A percentile compares a stretch with the other conserved stretches of the same genome.
Evolutionary conservation across 202 grass and related monocot genomes (phyloP).

Genomic region (Alloteropsis angusta): DNA sequence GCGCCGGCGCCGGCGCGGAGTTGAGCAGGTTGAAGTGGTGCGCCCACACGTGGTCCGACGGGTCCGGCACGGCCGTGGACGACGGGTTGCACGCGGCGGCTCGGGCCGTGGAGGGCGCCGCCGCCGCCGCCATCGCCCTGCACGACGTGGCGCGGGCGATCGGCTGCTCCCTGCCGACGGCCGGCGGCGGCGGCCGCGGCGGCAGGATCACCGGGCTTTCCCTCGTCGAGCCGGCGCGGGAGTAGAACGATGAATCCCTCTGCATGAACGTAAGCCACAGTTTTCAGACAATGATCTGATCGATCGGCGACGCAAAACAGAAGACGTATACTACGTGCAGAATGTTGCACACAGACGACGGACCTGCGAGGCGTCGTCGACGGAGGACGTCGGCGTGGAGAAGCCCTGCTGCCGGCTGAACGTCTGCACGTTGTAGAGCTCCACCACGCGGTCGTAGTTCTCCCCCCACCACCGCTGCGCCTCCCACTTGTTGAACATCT

Average conservation of each 20-base stretch:
- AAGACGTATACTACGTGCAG: not conserved
- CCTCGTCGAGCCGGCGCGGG: slow-evolving; percentile 54
- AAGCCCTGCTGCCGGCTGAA: slow-evolving; percentile 87
- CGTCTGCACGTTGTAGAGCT: slow-evolving; percentile 96
- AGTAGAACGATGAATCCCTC: slow-evolving; percentile 83
- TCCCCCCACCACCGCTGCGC: slow-evolving; percentile 99
- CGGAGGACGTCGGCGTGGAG: slow-evolving; percentile 72
- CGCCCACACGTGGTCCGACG: slow-evolving; percentile 77
- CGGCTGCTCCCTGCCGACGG: slow-evolving; percentile 28
- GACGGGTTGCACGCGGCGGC: slow-evolving; percentile 42
- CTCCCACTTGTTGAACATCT: slow-evolving; percentile 99
- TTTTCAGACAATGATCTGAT: not conserved
- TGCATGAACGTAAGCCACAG: not conserved
- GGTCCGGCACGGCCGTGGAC: slow-evolving; percentile 68
- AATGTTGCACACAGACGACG: not conserved
- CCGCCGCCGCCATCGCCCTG: slow-evolving; percentile 19
- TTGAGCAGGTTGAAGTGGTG: slow-evolving; percentile 60
- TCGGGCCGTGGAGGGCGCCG: slow-evolving; percentile 24
- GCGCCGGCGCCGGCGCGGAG: not conserved
- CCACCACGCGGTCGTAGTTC: slow-evolving; percentile 98
- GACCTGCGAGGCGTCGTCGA: slow-evolving; percentile 56
- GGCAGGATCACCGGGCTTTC: slow-evolving; percentile 50
- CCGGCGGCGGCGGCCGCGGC: not conserved
- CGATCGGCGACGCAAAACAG: not conserved
- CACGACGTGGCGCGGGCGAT: slow-evolving; percentile 28